phyloP scores from a whole-genome alignment of 805 yeast genomes.

The Zygoascus biomembranicola region DNA sequence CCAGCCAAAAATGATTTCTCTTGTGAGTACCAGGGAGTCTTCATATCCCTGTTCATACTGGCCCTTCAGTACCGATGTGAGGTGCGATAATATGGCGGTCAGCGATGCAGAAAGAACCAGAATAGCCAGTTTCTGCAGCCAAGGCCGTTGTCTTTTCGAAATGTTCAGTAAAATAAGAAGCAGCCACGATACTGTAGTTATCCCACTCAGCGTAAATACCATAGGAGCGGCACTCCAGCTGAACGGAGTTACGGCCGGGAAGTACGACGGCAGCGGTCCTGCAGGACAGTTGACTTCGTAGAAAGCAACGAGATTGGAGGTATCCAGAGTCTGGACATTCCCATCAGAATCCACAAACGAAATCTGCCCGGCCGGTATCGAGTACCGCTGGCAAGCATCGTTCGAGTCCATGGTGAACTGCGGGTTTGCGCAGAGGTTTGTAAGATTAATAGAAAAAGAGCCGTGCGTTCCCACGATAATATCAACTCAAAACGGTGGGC shows the following conservation, averaged over 20 bases:
- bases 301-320: neutral
- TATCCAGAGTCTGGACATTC: neutral
- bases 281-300: slow-evolving; percentile 1
- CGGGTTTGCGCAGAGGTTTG: neutral
- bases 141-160: slow-evolving; percentile 50
- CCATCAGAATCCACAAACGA: slow-evolving; percentile 1
- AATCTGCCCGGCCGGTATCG: neutral
- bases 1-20: slow-evolving; percentile 31
- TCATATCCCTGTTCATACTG: slow-evolving; percentile 51
- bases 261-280: slow-evolving; percentile 1
- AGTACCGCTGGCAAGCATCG: neutral
- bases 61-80: slow-evolving; percentile 37
- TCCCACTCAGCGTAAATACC: slow-evolving; percentile 25
- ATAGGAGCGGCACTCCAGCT: slow-evolving; percentile 28
- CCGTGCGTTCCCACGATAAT: too few relatives aligned
- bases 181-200: slow-evolving; percentile 55
- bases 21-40: slow-evolving; percentile 38
- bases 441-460: too few relatives aligned
- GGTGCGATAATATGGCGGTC: slow-evolving; percentile 41
- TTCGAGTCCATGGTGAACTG: neutral
- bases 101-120: slow-evolving; percentile 45
- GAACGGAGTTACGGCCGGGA: slow-evolving; percentile 17
- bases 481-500: too few relatives aligned
- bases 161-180: slow-evolving; percentile 48
- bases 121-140: slow-evolving; percentile 49